Evolutionary conservation across 2,329 filamentous ascomycete genomes (phyloP).

Genomic region (Penicillium sp.): DNA sequence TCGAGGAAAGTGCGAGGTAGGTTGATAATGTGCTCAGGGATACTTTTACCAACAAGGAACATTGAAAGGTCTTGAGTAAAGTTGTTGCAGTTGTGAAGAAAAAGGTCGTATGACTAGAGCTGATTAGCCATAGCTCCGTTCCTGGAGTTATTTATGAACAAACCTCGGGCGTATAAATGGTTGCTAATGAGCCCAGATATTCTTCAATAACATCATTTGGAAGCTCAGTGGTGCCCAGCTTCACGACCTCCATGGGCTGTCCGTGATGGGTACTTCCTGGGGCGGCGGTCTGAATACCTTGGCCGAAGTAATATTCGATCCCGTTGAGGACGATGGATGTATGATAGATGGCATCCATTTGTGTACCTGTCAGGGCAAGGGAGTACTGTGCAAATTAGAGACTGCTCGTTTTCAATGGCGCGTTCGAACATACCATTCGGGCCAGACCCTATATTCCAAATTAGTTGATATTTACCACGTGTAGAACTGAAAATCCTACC

Average conservation of each 20-base stretch:
- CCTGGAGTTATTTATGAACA: neutral
- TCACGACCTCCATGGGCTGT: conserved; percentile 70
- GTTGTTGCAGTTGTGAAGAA: conserved; percentile 93
- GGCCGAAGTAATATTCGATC: conserved; percentile 89
- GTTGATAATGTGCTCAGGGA: conserved; percentile 80
- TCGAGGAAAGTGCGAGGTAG: conserved; percentile 82
- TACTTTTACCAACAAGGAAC: conserved; percentile 83
- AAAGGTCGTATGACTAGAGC: conserved; percentile 79
- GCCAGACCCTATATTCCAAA: conserved; percentile 50
- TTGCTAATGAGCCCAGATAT: conserved; percentile 78
- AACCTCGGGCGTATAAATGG: conserved; percentile 78
- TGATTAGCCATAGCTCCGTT: conserved; percentile 9
- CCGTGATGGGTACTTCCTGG: conserved; percentile 87
- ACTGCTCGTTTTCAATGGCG: neutral
- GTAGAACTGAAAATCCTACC: conserved; percentile 33
- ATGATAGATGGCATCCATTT: conserved; percentile 92
- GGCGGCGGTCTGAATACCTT: conserved; percentile 75
- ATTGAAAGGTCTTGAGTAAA: conserved; percentile 91
- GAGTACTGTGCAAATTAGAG: conserved; percentile 49
- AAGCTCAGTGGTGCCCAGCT: conserved; percentile 73
- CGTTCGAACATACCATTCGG: conserved; percentile 42
- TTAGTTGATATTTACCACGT: conserved; percentile 18
- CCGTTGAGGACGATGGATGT: conserved; percentile 81
- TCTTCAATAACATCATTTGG: conserved; percentile 80
- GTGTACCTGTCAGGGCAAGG: conserved; percentile 59